A percentile compares a stretch with the other conserved stretches of the same genome.
phyloP scores from a whole-genome alignment of 1,284 basidiomycete genomes.

The Bondarzewia mesenterica region DNA sequence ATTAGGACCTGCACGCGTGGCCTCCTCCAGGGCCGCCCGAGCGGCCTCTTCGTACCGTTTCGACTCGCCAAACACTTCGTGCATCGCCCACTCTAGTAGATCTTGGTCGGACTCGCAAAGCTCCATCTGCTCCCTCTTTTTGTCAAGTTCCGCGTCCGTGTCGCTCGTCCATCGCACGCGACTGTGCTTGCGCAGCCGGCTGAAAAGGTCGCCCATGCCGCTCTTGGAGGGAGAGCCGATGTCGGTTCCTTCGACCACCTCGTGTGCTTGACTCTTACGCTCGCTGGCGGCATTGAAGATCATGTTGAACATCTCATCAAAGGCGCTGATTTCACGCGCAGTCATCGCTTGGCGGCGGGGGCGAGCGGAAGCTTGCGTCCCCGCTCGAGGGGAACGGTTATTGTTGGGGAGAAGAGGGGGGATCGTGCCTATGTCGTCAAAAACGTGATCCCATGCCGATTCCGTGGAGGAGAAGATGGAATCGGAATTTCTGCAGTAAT shows the following conservation, averaged over 20 bases:
- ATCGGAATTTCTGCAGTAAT: too few relatives aligned
- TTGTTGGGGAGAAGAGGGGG: constrained; percentile 6
- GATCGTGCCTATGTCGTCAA: constrained; percentile 32
- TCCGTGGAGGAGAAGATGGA: not conserved
- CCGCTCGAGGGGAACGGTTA: constrained; percentile 8
- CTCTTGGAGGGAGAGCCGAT: constrained; percentile 8
- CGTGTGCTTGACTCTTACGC: constrained; percentile 17
- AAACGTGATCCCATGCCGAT: constrained; percentile 51
- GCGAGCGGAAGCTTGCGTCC: not conserved
- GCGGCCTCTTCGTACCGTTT: constrained; percentile 39
- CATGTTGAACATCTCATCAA: constrained; percentile 67
- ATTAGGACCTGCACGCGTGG: constrained; percentile 7
- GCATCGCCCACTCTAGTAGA: constrained; percentile 69
- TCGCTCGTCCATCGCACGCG: constrained; percentile 42
- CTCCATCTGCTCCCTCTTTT: constrained; percentile 70
- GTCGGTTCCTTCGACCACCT: constrained; percentile 3
- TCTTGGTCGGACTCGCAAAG: constrained; percentile 62
- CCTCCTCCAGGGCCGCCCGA: constrained; percentile 13
- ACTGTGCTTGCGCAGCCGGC: constrained; percentile 40
- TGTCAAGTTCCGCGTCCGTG: constrained; percentile 56
- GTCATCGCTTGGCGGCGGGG: constrained; percentile 54
- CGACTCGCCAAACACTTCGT: constrained; percentile 61
- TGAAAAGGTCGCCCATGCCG: constrained; percentile 22
- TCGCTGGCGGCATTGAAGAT: constrained; percentile 47
- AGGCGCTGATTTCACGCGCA: constrained; percentile 51